phyloP scores from a whole-genome alignment of 306 rosid genomes.

The Trifolium fragiferum region DNA sequence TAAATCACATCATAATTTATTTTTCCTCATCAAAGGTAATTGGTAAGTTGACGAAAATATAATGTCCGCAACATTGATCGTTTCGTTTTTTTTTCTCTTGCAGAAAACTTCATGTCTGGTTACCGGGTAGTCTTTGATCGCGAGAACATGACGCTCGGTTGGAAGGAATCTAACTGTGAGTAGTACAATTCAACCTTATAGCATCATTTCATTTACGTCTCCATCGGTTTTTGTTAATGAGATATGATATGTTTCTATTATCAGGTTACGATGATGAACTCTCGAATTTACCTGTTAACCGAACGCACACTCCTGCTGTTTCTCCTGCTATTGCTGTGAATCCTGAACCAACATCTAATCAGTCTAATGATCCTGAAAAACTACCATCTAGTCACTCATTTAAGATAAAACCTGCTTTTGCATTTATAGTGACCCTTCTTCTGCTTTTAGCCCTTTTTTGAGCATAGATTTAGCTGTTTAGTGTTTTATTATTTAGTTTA shows the following conservation, averaged over 20 bases:
- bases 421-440: conserved; percentile 41
- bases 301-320: conserved; percentile 45
- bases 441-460: conserved; percentile 54
- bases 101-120: conserved; percentile 98
- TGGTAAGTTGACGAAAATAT: background rate
- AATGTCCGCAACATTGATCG: conserved; percentile 15
- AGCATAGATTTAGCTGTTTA: conserved; percentile 36
- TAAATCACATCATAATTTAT: background rate
- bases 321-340: conserved; percentile 50
- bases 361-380: conserved; percentile 31
- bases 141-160: conserved; percentile 69
- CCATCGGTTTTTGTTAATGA: conserved; percentile 15
- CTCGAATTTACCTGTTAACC: conserved; percentile 44
- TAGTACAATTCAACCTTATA: conserved; percentile 41
- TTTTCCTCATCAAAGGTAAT: too few relatives aligned
- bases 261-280: conserved; percentile 62
- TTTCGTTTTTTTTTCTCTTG: conserved; percentile 42
- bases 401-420: conserved; percentile 46
- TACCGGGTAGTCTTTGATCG: conserved; percentile 81
- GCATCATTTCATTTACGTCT: conserved; percentile 2
- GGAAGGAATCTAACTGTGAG: conserved; percentile 84
- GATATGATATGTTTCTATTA: conserved; percentile 5
- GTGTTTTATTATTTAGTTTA: conserved; percentile 40
- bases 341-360: conserved; percentile 60
- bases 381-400: conserved; percentile 45